Conservation (phyloP, 2,329 filamentous ascomycete species). For the Fusarium falciforme region DNA sequence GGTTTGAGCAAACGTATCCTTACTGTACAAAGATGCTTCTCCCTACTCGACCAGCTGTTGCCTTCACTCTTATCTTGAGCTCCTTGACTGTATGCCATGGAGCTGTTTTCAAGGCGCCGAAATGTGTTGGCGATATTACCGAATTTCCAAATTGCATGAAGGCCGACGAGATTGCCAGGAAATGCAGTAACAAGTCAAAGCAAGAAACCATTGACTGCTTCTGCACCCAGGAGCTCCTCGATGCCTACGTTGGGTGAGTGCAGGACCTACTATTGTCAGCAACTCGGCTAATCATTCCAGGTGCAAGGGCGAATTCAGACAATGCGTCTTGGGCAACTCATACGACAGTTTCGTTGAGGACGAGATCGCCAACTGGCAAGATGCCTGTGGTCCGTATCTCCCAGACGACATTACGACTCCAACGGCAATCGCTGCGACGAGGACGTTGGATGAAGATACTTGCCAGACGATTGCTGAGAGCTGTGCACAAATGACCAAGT, state of each 20-base stretch:
- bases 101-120: background rate
- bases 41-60: background rate
- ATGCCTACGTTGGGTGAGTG: conserved; percentile 18
- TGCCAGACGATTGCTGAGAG: conserved; percentile 9
- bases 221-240: conserved; percentile 19
- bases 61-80: background rate
- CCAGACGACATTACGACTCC: conserved; percentile 16
- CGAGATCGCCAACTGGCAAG: conserved; percentile 8
- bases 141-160: conserved; percentile 14
- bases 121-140: conserved; percentile 17
- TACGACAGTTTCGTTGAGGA: conserved; percentile 14
- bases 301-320: conserved; percentile 22
- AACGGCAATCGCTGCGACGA: background rate
- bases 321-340: conserved; percentile 7
- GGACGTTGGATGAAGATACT: conserved; percentile 6
- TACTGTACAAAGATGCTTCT: background rate
- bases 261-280: background rate
- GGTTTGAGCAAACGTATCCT: background rate
- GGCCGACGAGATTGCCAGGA: background rate
- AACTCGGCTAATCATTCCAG: background rate
- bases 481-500: conserved; percentile 9
- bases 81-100: background rate
- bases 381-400: conserved; percentile 13
- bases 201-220: conserved; percentile 25
- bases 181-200: conserved; percentile 16